A percentile compares a stretch with the other conserved stretches of the same genome.
phyloP scores from a whole-genome alignment of 192 early-diverging fungal genomes.

The Entophlyctis luteolus region DNA sequence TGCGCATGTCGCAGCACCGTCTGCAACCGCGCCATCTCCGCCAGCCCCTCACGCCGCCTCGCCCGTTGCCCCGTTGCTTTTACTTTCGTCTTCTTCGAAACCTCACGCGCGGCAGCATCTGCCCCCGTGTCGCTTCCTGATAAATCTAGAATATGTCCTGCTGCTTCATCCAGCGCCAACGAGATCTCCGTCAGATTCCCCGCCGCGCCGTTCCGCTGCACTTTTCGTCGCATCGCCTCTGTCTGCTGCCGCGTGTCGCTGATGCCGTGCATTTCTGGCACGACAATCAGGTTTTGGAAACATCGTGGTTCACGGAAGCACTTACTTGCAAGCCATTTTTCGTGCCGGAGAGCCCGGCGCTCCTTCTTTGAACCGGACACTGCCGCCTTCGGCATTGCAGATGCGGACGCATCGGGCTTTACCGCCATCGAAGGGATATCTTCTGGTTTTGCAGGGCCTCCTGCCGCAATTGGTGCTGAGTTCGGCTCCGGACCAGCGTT shows the following conservation, averaged over 20 bases:
- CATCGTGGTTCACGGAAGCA: no score
- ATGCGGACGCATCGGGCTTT: no score
- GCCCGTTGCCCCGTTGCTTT: conserved; percentile 7
- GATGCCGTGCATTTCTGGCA: no score
- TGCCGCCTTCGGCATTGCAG: not conserved
- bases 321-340: conserved; percentile 19
- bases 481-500: not conserved
- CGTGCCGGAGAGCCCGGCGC: not conserved
- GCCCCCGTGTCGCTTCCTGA: not conserved
- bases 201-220: not conserved
- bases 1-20: not conserved
- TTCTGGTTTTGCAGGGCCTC: not conserved
- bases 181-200: not conserved
- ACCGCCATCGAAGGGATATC: no score
- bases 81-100: not conserved
- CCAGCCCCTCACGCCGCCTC: not conserved
- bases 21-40: conserved; percentile 19
- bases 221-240: not conserved
- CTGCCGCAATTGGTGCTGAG: no score
- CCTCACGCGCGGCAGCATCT: no score
- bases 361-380: not conserved
- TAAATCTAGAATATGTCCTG: not conserved
- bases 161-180: not conserved
- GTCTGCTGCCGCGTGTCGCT: no score
- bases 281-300: no score